Conservation (phyloP, 2,329 filamentous ascomycete genomes). For the Chaetomiaceae sp. region DNA sequence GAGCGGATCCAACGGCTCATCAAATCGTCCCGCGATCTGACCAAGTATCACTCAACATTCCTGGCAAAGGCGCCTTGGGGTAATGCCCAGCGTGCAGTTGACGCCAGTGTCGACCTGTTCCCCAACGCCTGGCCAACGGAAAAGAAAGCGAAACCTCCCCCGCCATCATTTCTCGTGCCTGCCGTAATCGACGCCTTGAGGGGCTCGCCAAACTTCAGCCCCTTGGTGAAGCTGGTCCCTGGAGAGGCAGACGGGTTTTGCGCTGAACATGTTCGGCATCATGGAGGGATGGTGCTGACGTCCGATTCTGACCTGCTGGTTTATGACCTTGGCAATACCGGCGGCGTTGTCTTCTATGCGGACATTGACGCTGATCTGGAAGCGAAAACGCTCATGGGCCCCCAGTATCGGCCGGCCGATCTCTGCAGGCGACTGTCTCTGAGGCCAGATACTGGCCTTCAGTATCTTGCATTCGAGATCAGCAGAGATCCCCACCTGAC, state of each 20-base stretch:
- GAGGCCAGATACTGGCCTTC: conserved; percentile 22
- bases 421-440: conserved; percentile 28
- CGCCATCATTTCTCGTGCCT: conserved; percentile 68
- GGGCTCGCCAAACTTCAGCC: conserved; percentile 38
- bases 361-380: conserved; percentile 45
- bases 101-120: conserved; percentile 24
- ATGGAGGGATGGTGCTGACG: conserved; percentile 60
- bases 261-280: conserved; percentile 55
- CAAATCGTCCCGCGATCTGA: conserved; percentile 52
- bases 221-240: conserved; percentile 57
- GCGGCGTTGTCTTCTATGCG: conserved; percentile 63
- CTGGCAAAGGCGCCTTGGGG: conserved; percentile 22
- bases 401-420: conserved; percentile 21
- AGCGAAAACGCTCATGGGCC: conserved; percentile 16
- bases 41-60: conserved; percentile 40
- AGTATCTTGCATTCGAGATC: conserved; percentile 32
- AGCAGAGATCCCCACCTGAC: conserved; percentile 25
- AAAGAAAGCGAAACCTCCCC: conserved; percentile 32
- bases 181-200: conserved; percentile 67
- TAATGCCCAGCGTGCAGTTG: conserved; percentile 10
- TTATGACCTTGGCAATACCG: conserved; percentile 59
- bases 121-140: conserved; percentile 22
- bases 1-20: conserved; percentile 59
- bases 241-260: conserved; percentile 85
- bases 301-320: conserved; percentile 84